A percentile compares a stretch with the other conserved stretches of the same genome.
phyloP scores from a whole-genome alignment of 345 rosid species.

The Euphorbia tirucalli region DNA sequence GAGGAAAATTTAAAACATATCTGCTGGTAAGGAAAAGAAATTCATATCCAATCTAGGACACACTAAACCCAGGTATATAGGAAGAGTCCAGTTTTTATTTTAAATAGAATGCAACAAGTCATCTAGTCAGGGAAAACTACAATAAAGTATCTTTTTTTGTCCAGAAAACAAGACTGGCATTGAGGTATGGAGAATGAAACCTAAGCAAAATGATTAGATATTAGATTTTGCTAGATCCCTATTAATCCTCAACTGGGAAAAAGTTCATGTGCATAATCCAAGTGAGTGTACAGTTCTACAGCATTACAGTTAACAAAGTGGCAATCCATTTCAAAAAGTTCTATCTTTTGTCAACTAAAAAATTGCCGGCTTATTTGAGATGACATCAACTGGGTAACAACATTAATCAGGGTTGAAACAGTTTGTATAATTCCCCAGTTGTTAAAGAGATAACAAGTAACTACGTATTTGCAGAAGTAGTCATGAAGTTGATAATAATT shows the following conservation, averaged over 20 bases:
- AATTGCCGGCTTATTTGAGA: background rate
- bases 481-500: background rate
- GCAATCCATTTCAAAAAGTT: background rate
- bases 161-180: background rate
- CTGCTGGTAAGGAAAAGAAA: background rate
- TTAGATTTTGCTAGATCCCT: background rate
- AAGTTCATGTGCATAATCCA: background rate
- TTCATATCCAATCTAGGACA: background rate
- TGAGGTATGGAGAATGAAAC: background rate
- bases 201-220: background rate
- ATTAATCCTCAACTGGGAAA: background rate
- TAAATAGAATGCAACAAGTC: background rate
- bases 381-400: background rate
- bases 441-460: background rate
- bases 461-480: background rate
- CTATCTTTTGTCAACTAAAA: background rate
- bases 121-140: background rate
- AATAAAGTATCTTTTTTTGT: background rate
- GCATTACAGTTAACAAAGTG: background rate
- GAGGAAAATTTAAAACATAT: background rate
- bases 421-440: background rate
- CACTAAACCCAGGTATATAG: background rate
- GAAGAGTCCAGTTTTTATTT: background rate
- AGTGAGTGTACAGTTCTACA: background rate
- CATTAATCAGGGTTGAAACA: background rate